Conservation (phyloP, 495 filamentous ascomycete genomes). For the Neurospora tetraspora region DNA sequence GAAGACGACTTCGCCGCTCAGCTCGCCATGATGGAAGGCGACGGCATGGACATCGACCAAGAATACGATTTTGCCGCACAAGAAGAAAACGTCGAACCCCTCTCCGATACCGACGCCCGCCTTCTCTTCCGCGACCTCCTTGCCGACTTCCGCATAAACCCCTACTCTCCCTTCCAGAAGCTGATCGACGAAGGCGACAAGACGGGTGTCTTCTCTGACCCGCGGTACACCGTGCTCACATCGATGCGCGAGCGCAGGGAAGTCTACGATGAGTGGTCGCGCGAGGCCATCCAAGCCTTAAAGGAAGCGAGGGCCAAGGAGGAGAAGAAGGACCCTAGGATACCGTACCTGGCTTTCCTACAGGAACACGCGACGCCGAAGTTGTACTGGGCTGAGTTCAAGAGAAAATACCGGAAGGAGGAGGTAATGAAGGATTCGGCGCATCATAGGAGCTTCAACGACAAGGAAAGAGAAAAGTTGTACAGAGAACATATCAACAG, state of each 20-base stretch:
- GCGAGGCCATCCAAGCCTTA: conserved; percentile 57
- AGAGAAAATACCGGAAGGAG: conserved; percentile 78
- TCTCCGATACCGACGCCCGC: conserved; percentile 57
- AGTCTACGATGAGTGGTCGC: conserved; percentile 71
- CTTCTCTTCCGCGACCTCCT: conserved; percentile 80
- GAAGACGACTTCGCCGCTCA: conserved; percentile 95
- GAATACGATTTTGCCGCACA: conserved; percentile 41
- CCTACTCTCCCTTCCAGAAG: conserved; percentile 87
- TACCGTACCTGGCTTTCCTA: conserved; percentile 76
- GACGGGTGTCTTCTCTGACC: conserved; percentile 59
- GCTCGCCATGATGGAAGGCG: conserved; percentile 68
- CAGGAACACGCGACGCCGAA: conserved; percentile 75
- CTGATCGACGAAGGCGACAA: conserved; percentile 64
- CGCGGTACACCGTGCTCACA: conserved; percentile 69
- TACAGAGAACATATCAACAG: conserved; percentile 80
- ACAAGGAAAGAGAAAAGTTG: conserved; percentile 84
- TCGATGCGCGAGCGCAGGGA: conserved; percentile 77
- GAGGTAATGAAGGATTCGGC: conserved; percentile 61
- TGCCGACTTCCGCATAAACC: conserved; percentile 69
- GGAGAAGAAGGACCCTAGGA: conserved; percentile 75
- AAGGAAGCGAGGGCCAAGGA: conserved; percentile 64
- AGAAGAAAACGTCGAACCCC: conserved; percentile 42
- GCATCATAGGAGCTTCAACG: conserved; percentile 41
- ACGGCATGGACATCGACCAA: conserved; percentile 53
- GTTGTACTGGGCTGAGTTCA: conserved; percentile 95